Conservation (phyloP, 495 filamentous ascomycete species). For the Talaromyces adpressus region DNA sequence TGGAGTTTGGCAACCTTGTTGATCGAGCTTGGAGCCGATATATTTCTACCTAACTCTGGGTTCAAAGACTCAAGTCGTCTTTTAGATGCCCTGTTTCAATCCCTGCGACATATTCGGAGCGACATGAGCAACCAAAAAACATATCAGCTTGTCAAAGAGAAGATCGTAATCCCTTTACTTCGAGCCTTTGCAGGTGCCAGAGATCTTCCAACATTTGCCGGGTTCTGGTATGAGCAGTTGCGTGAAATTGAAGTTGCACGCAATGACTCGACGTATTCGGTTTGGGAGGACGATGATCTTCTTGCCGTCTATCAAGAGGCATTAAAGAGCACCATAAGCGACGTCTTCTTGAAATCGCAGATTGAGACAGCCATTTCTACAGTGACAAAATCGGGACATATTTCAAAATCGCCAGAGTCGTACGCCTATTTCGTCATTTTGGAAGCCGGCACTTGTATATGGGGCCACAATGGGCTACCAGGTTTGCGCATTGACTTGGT, state of each 20-base stretch:
- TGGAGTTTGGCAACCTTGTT: slow-evolving; percentile 58
- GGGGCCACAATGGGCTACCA: slow-evolving; percentile 5
- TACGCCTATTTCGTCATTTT: slow-evolving; percentile 33
- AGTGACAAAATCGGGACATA: slow-evolving; percentile 22
- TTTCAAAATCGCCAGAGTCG: slow-evolving; percentile 22
- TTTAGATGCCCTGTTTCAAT: slow-evolving; percentile 30
- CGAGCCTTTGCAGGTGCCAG: slow-evolving; percentile 56
- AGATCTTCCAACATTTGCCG: slow-evolving; percentile 59
- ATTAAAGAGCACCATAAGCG: slow-evolving; percentile 28
- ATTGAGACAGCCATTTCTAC: slow-evolving; percentile 25
- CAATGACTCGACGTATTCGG: slow-evolving; percentile 22
- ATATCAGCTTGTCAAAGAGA: slow-evolving; percentile 27
- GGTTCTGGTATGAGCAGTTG: slow-evolving; percentile 59
- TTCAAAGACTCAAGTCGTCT: slow-evolving; percentile 32
- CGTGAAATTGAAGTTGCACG: slow-evolving; percentile 33
- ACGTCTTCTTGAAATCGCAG: slow-evolving; percentile 23
- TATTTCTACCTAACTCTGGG: slow-evolving; percentile 55
- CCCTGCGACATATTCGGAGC: slow-evolving; percentile 1
- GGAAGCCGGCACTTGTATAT: slow-evolving; percentile 28
- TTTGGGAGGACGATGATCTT: slow-evolving; percentile 60
- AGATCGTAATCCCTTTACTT: slow-evolving; percentile 51
- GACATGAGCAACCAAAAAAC: slow-evolving; percentile 18
- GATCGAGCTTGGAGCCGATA: slow-evolving; percentile 59
- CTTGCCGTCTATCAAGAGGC: slow-evolving; percentile 32
- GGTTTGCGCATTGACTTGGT: slow-evolving; percentile 6